Evolutionary conservation across 2,329 filamentous ascomycete species (phyloP), one percentile per base, ranked within the genome.

Genomic region (Hypoxylon sp.): DNA sequence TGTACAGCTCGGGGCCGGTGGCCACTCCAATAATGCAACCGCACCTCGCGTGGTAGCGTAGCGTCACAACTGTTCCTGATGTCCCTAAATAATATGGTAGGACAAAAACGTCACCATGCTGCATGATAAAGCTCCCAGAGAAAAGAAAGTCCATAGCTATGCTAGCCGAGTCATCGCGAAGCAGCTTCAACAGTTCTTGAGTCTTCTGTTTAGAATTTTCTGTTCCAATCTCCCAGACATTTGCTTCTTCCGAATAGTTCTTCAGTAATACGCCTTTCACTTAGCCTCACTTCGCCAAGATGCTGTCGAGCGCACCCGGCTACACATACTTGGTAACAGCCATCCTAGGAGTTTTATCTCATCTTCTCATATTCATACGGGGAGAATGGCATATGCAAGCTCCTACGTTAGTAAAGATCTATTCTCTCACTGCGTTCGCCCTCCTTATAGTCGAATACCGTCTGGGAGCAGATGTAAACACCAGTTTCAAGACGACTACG

Each of bases 351-450:
- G 35, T 66, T 17, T 14, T 57, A 24, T 71, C 69, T 5, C 69
- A 72, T 44, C 35, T 68, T 5, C n/a, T 31, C 9, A 31, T 72
- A 1, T 71, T 70, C 33, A 72, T 71, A 48, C 55, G 67, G 9
- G 66, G 66, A 14, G 69, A 71, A 56, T 72, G 68, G 69, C 71
- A 72, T 39, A 70, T 72, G 67, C 35, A 46, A 55, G 66, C 48
- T n/a, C 50, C 53, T 8, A 33, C 22, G 9, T 22, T 72, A 19
- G 46, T 65, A 37, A 58, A 33, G 4, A 33, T 47, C 8, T 68
- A 70, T 37, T 42, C 42, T 44, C 10, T 53, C 5, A 13, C 66
- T 42, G 44, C 48, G 2, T 24, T 63, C 19, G 35, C 33, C 8
- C 8, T 70, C n/a, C 54, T 62, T 39, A 17, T 58, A 13, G 10